Percentiles rank a stretch among this genome's conserved stretches.
phyloP scores from a whole-genome alignment of 805 yeast genomes.

The Saccharomycopsis capsularis region DNA sequence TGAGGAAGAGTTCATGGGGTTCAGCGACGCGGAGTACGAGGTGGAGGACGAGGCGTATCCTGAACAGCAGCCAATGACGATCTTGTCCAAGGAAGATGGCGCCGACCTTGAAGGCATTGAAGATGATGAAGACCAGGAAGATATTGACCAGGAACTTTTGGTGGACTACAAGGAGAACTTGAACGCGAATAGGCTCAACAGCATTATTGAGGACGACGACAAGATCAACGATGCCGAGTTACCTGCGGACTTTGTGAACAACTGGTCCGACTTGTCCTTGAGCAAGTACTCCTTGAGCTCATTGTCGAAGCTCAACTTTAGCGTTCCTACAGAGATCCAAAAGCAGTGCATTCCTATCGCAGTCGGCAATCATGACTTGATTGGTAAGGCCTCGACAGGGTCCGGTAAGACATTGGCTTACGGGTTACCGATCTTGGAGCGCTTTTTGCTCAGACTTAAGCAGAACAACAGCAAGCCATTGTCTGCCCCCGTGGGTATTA shows the following conservation, averaged over 20 bases:
- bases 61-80: constrained; percentile 22
- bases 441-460: constrained; percentile 33
- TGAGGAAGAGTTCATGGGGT: constrained; percentile 24
- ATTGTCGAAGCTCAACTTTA: constrained; percentile 49
- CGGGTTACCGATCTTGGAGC: constrained; percentile 85
- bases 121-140: constrained; percentile 15
- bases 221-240: constrained; percentile 26
- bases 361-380: constrained; percentile 65
- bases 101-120: constrained; percentile 27
- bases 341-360: constrained; percentile 66
- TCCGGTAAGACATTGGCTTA: constrained; percentile 96
- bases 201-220: constrained; percentile 12
- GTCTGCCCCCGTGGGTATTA: constrained; percentile 58
- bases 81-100: neutral
- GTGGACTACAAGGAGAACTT: constrained; percentile 31
- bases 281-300: constrained; percentile 58
- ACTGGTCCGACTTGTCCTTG: constrained; percentile 47
- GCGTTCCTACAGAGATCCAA: constrained; percentile 81
- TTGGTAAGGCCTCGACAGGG: constrained; percentile 97
- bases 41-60: constrained; percentile 21
- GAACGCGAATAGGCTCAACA: constrained; percentile 25
- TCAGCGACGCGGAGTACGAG: constrained; percentile 16
- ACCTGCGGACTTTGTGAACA: constrained; percentile 41
- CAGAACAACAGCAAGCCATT: constrained; percentile 23
- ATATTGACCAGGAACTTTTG: constrained; percentile 24